Conservation (phyloP, 768 basidiomycete species). For the Mycena filopes region DNA sequence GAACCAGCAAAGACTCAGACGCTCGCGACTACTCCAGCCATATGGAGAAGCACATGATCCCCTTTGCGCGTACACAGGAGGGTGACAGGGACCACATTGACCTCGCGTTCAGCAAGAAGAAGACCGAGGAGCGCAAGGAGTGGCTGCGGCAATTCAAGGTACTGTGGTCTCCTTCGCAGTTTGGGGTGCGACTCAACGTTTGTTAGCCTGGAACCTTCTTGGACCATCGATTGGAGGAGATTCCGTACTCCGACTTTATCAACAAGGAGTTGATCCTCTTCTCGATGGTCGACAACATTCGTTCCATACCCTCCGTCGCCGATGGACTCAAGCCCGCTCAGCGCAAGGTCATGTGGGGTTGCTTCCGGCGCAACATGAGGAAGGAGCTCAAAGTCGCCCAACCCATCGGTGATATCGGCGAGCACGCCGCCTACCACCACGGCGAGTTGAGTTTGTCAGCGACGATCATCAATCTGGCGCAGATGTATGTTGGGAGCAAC, state of each 20-base stretch:
- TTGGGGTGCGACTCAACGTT: slow-evolving; percentile 1
- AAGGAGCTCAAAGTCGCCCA: slow-evolving; percentile 96
- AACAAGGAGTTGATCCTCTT: slow-evolving; percentile 98
- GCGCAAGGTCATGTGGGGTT: slow-evolving; percentile 95
- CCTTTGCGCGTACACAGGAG: slow-evolving; percentile 82
- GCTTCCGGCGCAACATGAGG: slow-evolving; percentile 94
- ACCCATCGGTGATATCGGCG: slow-evolving; percentile 93
- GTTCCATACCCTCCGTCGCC: slow-evolving; percentile 93
- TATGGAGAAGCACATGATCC: slow-evolving; percentile 95
- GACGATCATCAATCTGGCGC: slow-evolving; percentile 95
- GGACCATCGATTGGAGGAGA: slow-evolving; percentile 87
- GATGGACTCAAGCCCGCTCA: slow-evolving; percentile 99
- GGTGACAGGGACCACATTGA: slow-evolving; percentile 93
- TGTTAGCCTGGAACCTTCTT: slow-evolving; percentile 87
- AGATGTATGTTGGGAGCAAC: slow-evolving; percentile 95
- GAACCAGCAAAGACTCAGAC: slow-evolving; percentile 90
- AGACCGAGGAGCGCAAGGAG: slow-evolving; percentile 97
- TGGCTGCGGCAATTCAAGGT: slow-evolving; percentile 96
- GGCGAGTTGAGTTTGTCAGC: slow-evolving; percentile 88
- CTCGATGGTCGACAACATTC: slow-evolving; percentile 99
- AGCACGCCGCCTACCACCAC: slow-evolving; percentile 96
- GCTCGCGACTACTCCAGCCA: slow-evolving; percentile 93
- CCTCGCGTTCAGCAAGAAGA: slow-evolving; percentile 99
- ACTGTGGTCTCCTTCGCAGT: slow-evolving; percentile 8
- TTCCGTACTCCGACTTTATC: slow-evolving; percentile 94